Base-by-base conservation (phyloP, 257 asterid species). In the Pogostemon cablin region DNA sequence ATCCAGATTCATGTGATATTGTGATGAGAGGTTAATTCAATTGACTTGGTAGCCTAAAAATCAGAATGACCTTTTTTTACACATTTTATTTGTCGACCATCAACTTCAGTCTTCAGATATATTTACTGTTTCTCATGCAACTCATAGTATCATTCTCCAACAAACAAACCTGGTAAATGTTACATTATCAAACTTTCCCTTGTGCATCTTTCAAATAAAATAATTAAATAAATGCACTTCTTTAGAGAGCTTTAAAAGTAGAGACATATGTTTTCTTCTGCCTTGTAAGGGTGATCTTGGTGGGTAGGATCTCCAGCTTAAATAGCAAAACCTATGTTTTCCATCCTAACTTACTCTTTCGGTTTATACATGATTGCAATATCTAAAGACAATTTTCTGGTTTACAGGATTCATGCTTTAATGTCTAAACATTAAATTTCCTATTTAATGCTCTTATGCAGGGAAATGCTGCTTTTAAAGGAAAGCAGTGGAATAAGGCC, bases 381-480 rank as follows among this genome's bases (percentile, higher is more conserved):
- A 12, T 70, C 47, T 17, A 20, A 5, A 15, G 20, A 35, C 12
- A 37, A 32, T 37, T 54, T 62, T 62, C 42, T 44, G n/a, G 37
- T 9, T 39, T 35, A 54, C 25, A 53, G 39, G 41, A 42, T 71
- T 47, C 65, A 8, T 42, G 39, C 52, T 59, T 11, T 60, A 59
- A 39, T 67, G 35, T 49, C 17, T 38, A 32, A 46, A 53, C 9
- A 38, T 41, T 38, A 17, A 12, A 47, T 61, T 39, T 62, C 35
- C 41, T 47, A 12, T 41, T 17, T 20, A 9, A 38, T 50, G 57
- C 43, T 77, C 32, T 15, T 70, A 3, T 71, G 61, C 86, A 95
- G 99, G 99, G 99, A 65, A 95, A 95, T 84, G 92, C 96, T 57
- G 98, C 99, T 32, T 95, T 71, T 71, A 95, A 91, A 80, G 90